phyloP scores from a whole-genome alignment of 2,329 filamentous ascomycete species.

The Proliferodiscus dingleyae region DNA sequence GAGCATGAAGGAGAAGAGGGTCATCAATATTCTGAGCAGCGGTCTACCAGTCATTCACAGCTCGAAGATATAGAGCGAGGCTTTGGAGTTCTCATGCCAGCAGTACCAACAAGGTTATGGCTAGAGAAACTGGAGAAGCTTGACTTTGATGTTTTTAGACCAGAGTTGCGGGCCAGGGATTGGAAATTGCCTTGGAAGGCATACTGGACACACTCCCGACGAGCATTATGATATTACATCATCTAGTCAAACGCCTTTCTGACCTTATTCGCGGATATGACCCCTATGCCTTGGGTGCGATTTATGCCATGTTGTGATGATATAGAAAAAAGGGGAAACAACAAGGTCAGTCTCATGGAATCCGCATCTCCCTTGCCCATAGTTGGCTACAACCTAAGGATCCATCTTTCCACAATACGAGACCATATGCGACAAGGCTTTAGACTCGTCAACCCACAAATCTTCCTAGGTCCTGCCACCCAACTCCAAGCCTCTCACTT shows the following conservation, averaged over 20 bases:
- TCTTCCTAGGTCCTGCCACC: conserved; percentile 24
- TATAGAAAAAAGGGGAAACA: no score
- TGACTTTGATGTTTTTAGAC: conserved; percentile 78
- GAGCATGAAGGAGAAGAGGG: conserved; percentile 80
- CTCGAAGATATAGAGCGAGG: conserved; percentile 55
- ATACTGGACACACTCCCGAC: conserved; percentile 55
- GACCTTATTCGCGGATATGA: no score
- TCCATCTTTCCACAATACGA: no score
- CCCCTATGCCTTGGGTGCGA: no score
- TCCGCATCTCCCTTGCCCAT: no score
- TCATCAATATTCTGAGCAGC: conserved; percentile 42
- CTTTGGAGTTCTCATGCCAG: conserved; percentile 78
- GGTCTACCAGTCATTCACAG: conserved; percentile 35
- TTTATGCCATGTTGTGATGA: no score
- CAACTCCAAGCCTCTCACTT: conserved; percentile 27
- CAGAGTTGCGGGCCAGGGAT: conserved; percentile 56
- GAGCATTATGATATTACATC: conserved; percentile 38
- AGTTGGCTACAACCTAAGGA: no score
- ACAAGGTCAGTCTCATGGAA: no score
- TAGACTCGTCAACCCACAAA: no score
- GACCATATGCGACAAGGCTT: no score
- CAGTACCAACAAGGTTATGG: conserved; percentile 73
- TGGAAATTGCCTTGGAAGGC: conserved; percentile 85
- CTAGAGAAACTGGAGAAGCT: conserved; percentile 69
- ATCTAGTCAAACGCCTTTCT: no score